Evolutionary conservation across 495 filamentous ascomycete species (phyloP), one percentile per base, ranked within the genome.

Genomic region (Podospora comata): DNA sequence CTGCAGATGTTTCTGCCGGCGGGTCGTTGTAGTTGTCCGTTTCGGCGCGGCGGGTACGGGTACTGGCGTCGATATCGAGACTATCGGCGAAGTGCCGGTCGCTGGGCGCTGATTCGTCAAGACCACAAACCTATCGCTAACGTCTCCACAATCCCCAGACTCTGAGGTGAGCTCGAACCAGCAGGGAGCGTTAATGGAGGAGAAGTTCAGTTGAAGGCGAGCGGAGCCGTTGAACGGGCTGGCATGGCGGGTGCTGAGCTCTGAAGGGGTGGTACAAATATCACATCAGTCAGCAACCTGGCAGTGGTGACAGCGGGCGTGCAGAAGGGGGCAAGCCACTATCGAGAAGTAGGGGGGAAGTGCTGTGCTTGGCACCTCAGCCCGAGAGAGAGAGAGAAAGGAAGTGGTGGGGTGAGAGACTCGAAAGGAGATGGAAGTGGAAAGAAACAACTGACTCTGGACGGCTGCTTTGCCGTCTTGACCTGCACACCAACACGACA

Each of bases 401-500:
- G 27, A 48, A 30, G 32, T 44, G 34, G 13, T 5, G 27, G 27
- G 30, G 23, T 62, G 60, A 11, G 60, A 18, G 27, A 30, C 3
- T 59, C 20, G 39, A 56, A 23, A 39, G 57, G 48, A 23, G 53
- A 67, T 5, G 57, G 60, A 39, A 64, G 60, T 65, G 65, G 23
- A 64, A 60, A 66, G 60, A 62, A 44, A 76, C 72, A 44, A 76
- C 72, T 73, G 26, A 71, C 71, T 68, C 16, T 62, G 65, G 5
- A 65, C 65, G 57, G 67, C 67, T 58, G 58, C 55, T 56, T 62
- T 11, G 9, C 30, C 32, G 18, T 63, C 70, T 9, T 63, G 58
- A 16, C 64, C 64, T 39, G 72, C 74, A 65, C 76, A 78, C 71
- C 67, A 72, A 26, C 70, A 74, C 28, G 67, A 68, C 13, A 77